phyloP scores from a whole-genome alignment of 2,329 filamentous ascomycete species.

The Alternaria dauci region DNA sequence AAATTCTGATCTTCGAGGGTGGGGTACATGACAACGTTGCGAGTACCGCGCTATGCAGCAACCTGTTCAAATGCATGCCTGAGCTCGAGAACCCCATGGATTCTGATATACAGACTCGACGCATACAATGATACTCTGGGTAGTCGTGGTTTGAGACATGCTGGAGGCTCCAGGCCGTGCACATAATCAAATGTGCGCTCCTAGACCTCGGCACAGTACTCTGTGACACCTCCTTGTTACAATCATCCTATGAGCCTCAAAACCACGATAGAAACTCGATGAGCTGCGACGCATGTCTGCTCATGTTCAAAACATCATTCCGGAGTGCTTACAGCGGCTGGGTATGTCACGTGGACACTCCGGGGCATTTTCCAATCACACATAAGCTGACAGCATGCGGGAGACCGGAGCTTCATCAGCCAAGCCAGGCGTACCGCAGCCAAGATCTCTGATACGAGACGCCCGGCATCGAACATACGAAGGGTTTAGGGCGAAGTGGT shows the following conservation, averaged over 20 bases:
- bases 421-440: slow-evolving; percentile 3
- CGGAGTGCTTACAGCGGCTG: background rate
- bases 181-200: background rate
- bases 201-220: background rate
- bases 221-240: background rate
- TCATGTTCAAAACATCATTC: background rate
- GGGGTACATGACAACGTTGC: background rate
- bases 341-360: background rate
- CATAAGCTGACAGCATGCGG: background rate
- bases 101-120: background rate
- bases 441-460: background rate
- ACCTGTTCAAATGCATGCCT: background rate
- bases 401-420: background rate
- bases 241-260: background rate
- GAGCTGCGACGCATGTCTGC: background rate
- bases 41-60: background rate
- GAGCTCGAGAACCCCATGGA: background rate
- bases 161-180: background rate
- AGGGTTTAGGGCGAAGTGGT: background rate
- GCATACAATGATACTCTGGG: background rate
- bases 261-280: background rate
- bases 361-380: background rate
- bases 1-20: background rate
- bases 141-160: background rate
- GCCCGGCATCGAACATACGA: background rate